Percentiles rank a stretch among this genome's conserved stretches.
These are phyloP conservation scores for Salix udensis DNA, from an alignment of 345 rosid genomes.

Conservation along the genomic window DNA sequence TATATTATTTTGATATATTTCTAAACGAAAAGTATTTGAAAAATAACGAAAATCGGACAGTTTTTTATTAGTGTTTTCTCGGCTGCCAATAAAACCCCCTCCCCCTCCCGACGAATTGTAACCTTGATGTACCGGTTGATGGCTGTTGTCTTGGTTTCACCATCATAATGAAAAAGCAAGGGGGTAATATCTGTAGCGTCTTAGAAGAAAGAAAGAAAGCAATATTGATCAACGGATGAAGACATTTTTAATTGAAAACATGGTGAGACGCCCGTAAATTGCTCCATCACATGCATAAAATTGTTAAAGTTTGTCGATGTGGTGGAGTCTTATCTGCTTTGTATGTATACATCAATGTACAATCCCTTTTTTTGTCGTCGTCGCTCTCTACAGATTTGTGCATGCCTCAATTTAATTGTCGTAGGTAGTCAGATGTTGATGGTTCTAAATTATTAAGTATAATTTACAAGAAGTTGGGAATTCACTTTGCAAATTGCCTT, in stretches of 20 bases:
- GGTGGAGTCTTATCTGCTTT: background rate
- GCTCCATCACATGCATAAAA: background rate
- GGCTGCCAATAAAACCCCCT: background rate
- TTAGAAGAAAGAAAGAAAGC: background rate
- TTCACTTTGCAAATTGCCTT: no score
- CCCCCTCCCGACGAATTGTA: background rate
- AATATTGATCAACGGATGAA: background rate
- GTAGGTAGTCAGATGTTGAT: no score
- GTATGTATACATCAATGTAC: no score
- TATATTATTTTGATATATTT: no score
- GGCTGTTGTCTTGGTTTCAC: background rate
- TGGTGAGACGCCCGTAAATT: background rate
- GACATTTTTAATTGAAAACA: background rate
- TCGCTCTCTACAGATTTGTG: no score
- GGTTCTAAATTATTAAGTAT: no score
- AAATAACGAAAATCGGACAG: rapidly evolving
- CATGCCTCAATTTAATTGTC: no score
- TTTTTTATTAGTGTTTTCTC: background rate
- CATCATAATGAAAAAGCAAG: background rate
- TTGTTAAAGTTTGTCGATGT: background rate
- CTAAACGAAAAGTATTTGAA: no score
- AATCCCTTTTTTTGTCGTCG: no score
- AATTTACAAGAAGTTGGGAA: no score
- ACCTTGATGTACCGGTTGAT: background rate
- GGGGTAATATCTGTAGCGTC: background rate